These are phyloP conservation scores for Gymnopilus dilepis DNA, from an alignment of 768 basidiomycete genomes.

Conservation along the genomic window DNA sequence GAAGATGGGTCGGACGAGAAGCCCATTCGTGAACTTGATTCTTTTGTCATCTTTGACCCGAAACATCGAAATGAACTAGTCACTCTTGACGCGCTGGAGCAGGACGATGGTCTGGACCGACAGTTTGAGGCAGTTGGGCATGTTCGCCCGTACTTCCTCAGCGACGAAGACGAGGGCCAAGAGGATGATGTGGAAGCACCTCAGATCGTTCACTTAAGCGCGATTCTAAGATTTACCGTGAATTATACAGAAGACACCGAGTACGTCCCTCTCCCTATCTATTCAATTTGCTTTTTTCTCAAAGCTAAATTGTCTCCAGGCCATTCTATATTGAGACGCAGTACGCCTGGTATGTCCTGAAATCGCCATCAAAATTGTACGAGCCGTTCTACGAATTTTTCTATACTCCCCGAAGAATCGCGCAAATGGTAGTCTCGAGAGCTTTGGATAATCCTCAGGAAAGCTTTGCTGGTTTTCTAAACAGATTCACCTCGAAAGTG, in stretches of 20 bases:
- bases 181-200: slow-evolving; percentile 47
- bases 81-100: slow-evolving; percentile 51
- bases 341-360: slow-evolving; percentile 67
- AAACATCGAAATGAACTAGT: slow-evolving; percentile 49
- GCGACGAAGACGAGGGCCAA: slow-evolving; percentile 68
- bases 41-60: slow-evolving; percentile 68
- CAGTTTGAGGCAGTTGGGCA: slow-evolving; percentile 61
- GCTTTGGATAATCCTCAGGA: slow-evolving; percentile 36
- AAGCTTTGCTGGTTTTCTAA: slow-evolving; percentile 41
- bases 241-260: slow-evolving; percentile 55
- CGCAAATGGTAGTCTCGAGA: slow-evolving; percentile 51
- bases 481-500: slow-evolving; percentile 35
- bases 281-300: slow-evolving; percentile 7
- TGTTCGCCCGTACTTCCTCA: slow-evolving; percentile 49
- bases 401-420: slow-evolving; percentile 52
- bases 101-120: slow-evolving; percentile 43
- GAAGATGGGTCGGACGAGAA: slow-evolving; percentile 46
- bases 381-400: slow-evolving; percentile 49
- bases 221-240: slow-evolving; percentile 52
- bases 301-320: slow-evolving; percentile 37
- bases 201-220: slow-evolving; percentile 50
- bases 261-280: slow-evolving; percentile 48
- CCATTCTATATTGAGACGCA: slow-evolving; percentile 70
- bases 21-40: slow-evolving; percentile 60
- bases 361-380: slow-evolving; percentile 53